A percentile compares a stretch with the other conserved stretches of the same genome.
These are phyloP conservation scores for Castanopsis chinensis DNA, from an alignment of 306 rosid genomes.

Conservation along the genomic window DNA sequence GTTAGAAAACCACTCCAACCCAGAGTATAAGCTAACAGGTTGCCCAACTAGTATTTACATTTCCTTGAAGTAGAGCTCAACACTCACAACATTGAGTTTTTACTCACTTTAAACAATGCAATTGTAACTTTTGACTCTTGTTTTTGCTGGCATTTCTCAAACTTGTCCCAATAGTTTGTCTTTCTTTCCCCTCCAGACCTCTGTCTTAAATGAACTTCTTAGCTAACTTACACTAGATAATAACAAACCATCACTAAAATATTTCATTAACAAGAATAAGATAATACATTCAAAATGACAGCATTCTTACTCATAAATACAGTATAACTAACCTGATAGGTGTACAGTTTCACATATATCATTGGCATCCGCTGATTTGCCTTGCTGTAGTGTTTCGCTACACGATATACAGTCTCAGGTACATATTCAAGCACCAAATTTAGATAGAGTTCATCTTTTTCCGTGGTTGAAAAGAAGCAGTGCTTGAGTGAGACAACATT, in stretches of 20 bases:
- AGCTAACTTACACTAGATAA: neutral
- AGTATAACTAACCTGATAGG: constrained; percentile 49
- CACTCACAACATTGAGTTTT: neutral
- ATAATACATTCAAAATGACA: neutral
- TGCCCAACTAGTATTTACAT: no score
- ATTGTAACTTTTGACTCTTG: neutral
- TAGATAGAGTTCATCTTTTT: constrained; percentile 69
- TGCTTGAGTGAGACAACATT: constrained; percentile 71
- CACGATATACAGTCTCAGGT: constrained; percentile 69
- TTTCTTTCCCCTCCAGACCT: neutral
- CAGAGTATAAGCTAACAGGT: no score
- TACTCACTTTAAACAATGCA: neutral
- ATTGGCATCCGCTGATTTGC: constrained; percentile 73
- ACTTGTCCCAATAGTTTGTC: neutral
- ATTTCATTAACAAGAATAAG: neutral
- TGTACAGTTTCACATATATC: constrained; percentile 66
- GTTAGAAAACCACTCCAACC: no score
- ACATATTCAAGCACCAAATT: constrained; percentile 72
- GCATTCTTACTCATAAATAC: neutral
- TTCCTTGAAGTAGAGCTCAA: no score
- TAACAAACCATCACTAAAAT: neutral
- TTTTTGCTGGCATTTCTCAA: neutral
- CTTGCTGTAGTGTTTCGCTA: constrained; percentile 65
- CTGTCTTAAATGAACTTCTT: neutral
- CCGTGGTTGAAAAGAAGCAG: constrained; percentile 69